Evolutionary conservation across 352 stramenopile genomes (phyloP), one percentile per base, ranked within the genome.

Genomic region (Paralagenidium karlingii): DNA sequence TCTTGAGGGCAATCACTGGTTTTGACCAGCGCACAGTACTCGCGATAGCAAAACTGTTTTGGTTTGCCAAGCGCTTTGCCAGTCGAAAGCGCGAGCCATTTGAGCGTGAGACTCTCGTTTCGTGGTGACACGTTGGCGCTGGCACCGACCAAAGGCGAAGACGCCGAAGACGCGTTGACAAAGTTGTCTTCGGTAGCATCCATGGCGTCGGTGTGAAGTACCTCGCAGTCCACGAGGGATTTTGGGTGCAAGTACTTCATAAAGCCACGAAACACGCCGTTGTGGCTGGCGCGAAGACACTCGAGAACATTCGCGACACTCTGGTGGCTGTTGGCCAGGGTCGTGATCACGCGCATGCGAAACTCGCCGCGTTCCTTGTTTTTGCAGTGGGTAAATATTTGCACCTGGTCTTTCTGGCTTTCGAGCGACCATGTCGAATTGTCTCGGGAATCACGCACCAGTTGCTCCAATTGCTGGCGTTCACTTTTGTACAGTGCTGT

Each of bases 11-110:
- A 58, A 2, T 60, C 61, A 31, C 85, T 73, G 37, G 68, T 59
- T 2, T 60, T 53, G 19, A 82, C 16, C n/a, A 77, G 43, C 16
- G 69, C 51, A 48, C 73, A 85, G 43, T 88, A 92, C 47, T 92
- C 78, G 21, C 75, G 73, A 29, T 82, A 55, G 40, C 68, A 82
- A 24, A 92, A 82, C 45, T 92, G 75, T 36, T 92, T 92, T 32
- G 68, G 70, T 24, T 68, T 68, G 9, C 73, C 71, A 16, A 92
- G 57, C 34, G 74, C 79, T 47, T 84, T 88, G 25, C 64, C 68
- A 1, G 78, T 80, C 27, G 66, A 82, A 43, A 79, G 71, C 27
- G 78, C 76, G 40, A 82, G 48, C 78, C 78, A 92, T 52, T 92
- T 92, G 46, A 92, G 55, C 43, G 73, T 67, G 43, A 92, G 63